Base-by-base conservation (phyloP, 306 rosid species). In the Lathyrus oleraceus region DNA sequence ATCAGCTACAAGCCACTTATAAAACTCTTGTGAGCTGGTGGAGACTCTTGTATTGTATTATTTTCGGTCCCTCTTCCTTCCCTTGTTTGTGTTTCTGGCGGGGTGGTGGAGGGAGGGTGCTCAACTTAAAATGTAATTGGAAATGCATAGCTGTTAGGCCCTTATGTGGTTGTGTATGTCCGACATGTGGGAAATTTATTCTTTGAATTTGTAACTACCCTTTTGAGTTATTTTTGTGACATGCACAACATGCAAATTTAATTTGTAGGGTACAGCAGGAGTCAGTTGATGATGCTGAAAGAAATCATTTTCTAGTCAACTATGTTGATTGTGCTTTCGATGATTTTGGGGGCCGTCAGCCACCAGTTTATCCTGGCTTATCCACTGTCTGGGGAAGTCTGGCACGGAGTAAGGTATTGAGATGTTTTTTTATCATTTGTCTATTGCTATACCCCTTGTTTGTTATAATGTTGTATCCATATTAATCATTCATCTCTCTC, bases 331-430 rank as follows among this genome's bases (percentile, higher is more conserved):
- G 84, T 83, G 95, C 95, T 44, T 94, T 94, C 75, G 99, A 94
- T 87, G 99, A 94, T 85, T 94, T 94, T 78, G 99, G 97, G 58
- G 99, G 99, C 71, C 95, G 92, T 19, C 99, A 94, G 81, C 96
- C 97, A 27, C 99, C 99, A 1, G 99, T 94, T 30, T 94, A 94
- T 76, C 99, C 99, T 67, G 99, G 99, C 60, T 80, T 94, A 66
- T 87, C 99, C 62, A 94, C 99, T 75, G 99, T 94, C 40, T 94
- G 99, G 99, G 99, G 99, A 81, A 94, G 99, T 82, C 83, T 94
- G 91, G 99, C 99, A 40, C 94, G 99, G 60, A 94, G 99, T 72
- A 94, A 94, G 96, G 99, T 88, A 80, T 53, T 15, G 38, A 9
- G 35, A 27, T 54, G 71, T 64, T 75, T 70, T 70, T 8, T 76